phyloP scores from a whole-genome alignment of 2,329 filamentous ascomycete genomes.

The Colletotrichum sp. region DNA sequence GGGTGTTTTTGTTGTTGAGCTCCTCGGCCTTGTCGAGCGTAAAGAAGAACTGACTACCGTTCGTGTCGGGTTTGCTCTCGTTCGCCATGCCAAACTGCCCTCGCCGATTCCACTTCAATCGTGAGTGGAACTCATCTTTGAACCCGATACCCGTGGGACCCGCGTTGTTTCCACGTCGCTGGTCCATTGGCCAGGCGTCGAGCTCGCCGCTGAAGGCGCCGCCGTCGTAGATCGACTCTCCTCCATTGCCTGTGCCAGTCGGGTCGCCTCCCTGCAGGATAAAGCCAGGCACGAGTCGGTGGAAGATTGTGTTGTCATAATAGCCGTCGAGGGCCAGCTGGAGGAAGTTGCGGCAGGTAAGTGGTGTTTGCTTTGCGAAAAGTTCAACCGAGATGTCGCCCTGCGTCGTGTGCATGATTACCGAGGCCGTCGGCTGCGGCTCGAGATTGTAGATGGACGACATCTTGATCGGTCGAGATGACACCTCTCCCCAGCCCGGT shows the following conservation, averaged over 20 bases:
- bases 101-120: slow-evolving; percentile 90
- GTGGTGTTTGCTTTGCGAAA: slow-evolving; percentile 91
- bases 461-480: slow-evolving; percentile 57
- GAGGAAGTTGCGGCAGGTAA: slow-evolving; percentile 93
- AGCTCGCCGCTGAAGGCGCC: slow-evolving; percentile 75
- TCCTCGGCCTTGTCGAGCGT: slow-evolving; percentile 86
- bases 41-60: slow-evolving; percentile 97
- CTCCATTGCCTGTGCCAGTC: slow-evolving; percentile 88
- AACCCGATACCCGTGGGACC: slow-evolving; percentile 65
- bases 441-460: slow-evolving; percentile 93
- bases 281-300: slow-evolving; percentile 90
- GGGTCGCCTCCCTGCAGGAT: slow-evolving; percentile 95
- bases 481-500: not conserved
- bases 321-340: slow-evolving; percentile 95
- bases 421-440: slow-evolving; percentile 91
- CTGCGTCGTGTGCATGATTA: slow-evolving; percentile 85
- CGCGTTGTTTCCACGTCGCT: slow-evolving; percentile 66
- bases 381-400: slow-evolving; percentile 92
- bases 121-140: slow-evolving; percentile 88
- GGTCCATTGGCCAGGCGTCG: slow-evolving; percentile 75
- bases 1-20: slow-evolving; percentile 86
- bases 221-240: slow-evolving; percentile 90
- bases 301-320: slow-evolving; percentile 93
- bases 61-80: slow-evolving; percentile 76
- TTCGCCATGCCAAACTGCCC: slow-evolving; percentile 98